Base-by-base conservation (phyloP, 2,329 filamentous ascomycete genomes). In the Uncinocarpus reesii region DNA sequence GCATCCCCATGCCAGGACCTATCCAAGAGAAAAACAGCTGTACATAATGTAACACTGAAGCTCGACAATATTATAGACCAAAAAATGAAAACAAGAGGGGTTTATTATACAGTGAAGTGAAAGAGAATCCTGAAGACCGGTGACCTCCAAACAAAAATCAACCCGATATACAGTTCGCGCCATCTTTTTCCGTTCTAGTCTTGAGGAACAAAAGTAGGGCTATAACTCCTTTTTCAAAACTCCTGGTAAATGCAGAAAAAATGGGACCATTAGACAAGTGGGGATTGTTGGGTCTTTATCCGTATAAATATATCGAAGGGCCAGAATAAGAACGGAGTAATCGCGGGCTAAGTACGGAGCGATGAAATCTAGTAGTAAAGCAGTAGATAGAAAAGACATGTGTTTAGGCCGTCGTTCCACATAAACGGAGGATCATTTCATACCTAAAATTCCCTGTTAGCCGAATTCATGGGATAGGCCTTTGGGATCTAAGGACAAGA, bases 401-500 rank as follows among this genome's bases (percentile, higher is more conserved):
- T 32, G 4, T 31, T 36, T 62, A 60, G 52, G 63, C 61, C 62
- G 60, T 61, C n/a, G 51, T 52, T 10, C 51, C 51, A 36, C 51
- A 52, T 21, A 52, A 34, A 7, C 47, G 47, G 18, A 52, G 48
- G 20, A 52, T 52, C 43, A 52, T 36, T 37, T 52, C 51, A 23
- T 52, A 52, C 51, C 51, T 52, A 37, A 26, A n/a, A 26, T 10
- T 5, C n/a, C n/a, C n/a, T 16, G 15, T 47, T 24, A 36, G 43
- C 15, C 7, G 16, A 15, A 11, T 7, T 24, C 15, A 18, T 11
- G 31, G 16, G 15, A 11, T 8, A 26, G 8, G 21, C 7, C 5
- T 10, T 37, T 26, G n/a, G 24, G 26, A 29, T 37, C 32, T 10
- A 35, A 20, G 24, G n/a, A n/a, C 31, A 35, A 28, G 7, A 7